These are phyloP conservation scores for Salix exigua DNA, from an alignment of 345 rosid species.

Conservation along the genomic window DNA sequence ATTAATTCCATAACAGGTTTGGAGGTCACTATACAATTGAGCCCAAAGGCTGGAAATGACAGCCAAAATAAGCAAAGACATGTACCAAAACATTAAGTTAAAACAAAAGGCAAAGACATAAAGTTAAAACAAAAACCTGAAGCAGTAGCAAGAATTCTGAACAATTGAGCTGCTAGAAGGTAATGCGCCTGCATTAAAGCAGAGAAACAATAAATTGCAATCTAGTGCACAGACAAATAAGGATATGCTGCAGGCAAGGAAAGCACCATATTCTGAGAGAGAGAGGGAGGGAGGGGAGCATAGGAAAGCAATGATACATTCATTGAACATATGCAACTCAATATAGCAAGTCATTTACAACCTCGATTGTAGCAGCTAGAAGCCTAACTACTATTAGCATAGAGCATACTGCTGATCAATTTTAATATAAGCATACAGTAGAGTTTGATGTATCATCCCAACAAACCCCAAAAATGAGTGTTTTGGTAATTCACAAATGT, in stretches of 20 bases:
- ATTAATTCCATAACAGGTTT: too few species aligned
- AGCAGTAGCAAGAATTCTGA: neutral
- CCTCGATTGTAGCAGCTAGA: neutral
- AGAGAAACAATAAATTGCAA: neutral
- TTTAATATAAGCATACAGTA: too few species aligned
- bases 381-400: neutral
- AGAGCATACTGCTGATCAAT: too few species aligned
- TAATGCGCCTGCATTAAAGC: slow-evolving; percentile 3
- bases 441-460: too few species aligned
- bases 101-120: too few species aligned
- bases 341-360: neutral
- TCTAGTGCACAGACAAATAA: neutral
- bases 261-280: neutral
- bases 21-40: too few species aligned
- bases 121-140: too few species aligned
- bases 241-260: neutral
- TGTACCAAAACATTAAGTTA: too few species aligned
- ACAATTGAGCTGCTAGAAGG: neutral
- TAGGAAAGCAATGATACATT: neutral
- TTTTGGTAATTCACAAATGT: too few species aligned
- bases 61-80: too few species aligned
- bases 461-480: too few species aligned
- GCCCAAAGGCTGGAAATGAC: too few species aligned
- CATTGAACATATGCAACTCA: neutral
- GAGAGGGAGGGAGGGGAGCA: neutral